phyloP scores from a whole-genome alignment of 139 green algal species.

The Nannochloris sp. region DNA sequence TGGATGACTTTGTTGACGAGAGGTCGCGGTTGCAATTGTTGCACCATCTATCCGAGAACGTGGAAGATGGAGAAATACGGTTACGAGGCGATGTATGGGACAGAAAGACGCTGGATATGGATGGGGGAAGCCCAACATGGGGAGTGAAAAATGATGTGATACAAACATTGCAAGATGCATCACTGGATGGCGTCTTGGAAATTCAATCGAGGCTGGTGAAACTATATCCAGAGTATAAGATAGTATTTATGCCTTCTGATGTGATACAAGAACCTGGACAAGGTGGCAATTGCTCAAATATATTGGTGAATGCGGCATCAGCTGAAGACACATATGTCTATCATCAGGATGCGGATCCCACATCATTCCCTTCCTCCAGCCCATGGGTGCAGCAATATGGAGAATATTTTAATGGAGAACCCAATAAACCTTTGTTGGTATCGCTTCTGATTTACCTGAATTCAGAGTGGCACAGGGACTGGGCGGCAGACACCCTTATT shows the following conservation, averaged over 20 bases:
- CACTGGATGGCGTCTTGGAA: slow-evolving; percentile 48
- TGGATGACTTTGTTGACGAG: slow-evolving; percentile 57
- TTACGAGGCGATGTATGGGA: slow-evolving; percentile 48
- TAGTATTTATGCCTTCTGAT: slow-evolving; percentile 64
- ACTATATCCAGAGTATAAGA: slow-evolving; percentile 62
- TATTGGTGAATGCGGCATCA: slow-evolving; percentile 77
- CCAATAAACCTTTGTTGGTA: slow-evolving; percentile 65
- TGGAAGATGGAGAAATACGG: too few relatives aligned
- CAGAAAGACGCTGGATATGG: slow-evolving; percentile 44
- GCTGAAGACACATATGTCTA: slow-evolving; percentile 57
- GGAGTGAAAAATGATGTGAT: slow-evolving; percentile 43
- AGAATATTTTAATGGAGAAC: slow-evolving; percentile 73
- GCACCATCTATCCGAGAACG: slow-evolving; percentile 15
- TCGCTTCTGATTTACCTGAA: slow-evolving; percentile 79
- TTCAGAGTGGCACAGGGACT: slow-evolving; percentile 48
- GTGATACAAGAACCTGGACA: slow-evolving; percentile 39
- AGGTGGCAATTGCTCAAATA: slow-evolving; percentile 49
- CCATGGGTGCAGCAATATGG: slow-evolving; percentile 36
- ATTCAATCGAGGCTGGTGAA: slow-evolving; percentile 51
- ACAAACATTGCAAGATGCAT: slow-evolving; percentile 18
- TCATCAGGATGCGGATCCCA: slow-evolving; percentile 81
- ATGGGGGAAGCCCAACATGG: slow-evolving; percentile 41
- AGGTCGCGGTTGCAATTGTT: slow-evolving; percentile 24
- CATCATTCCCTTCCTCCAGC: slow-evolving; percentile 37
- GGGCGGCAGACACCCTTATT: slow-evolving; percentile 76